phyloP scores from a whole-genome alignment of 2,329 filamentous ascomycete genomes.

The Aspergillus sp. region DNA sequence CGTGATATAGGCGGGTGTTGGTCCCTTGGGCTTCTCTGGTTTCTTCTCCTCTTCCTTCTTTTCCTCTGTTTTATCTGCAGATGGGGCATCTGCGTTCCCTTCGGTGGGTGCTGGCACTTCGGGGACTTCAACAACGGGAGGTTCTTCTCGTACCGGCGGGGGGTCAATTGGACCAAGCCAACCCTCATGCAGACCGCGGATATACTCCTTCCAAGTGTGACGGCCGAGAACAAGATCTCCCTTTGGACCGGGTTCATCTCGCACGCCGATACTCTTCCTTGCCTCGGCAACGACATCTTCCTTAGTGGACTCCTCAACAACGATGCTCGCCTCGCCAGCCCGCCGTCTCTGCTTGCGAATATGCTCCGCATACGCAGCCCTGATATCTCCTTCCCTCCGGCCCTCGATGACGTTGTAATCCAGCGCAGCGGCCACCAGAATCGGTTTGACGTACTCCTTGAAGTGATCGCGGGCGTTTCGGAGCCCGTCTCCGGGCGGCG shows the following conservation, averaged over 20 bases:
- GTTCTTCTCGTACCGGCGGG: slow-evolving; percentile 23
- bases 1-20: slow-evolving; percentile 72
- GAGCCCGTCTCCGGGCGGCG: slow-evolving; percentile 83
- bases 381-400: slow-evolving; percentile 85
- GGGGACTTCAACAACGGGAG: slow-evolving; percentile 20
- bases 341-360: slow-evolving; percentile 68
- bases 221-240: slow-evolving; percentile 89
- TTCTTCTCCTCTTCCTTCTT: slow-evolving; percentile 48
- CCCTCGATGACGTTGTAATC: slow-evolving; percentile 98
- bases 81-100: slow-evolving; percentile 25
- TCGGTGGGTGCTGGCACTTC: slow-evolving; percentile 7
- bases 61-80: slow-evolving; percentile 34
- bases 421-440: slow-evolving; percentile 82
- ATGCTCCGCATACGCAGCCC: slow-evolving; percentile 81
- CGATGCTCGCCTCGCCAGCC: slow-evolving; percentile 55
- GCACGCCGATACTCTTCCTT: slow-evolving; percentile 65
- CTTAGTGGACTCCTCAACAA: slow-evolving; percentile 47
- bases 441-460: slow-evolving; percentile 90
- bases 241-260: slow-evolving; percentile 68
- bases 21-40: slow-evolving; percentile 52
- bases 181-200: slow-evolving; percentile 89
- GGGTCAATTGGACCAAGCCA: slow-evolving; percentile 82
- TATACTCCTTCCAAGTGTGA: slow-evolving; percentile 96
- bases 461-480: slow-evolving; percentile 90
- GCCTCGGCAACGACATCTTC: slow-evolving; percentile 63